Evolutionary conservation across 139 green algal species (phyloP), one percentile per base, ranked within the genome.

Genomic region (Nannochloris sp.): DNA sequence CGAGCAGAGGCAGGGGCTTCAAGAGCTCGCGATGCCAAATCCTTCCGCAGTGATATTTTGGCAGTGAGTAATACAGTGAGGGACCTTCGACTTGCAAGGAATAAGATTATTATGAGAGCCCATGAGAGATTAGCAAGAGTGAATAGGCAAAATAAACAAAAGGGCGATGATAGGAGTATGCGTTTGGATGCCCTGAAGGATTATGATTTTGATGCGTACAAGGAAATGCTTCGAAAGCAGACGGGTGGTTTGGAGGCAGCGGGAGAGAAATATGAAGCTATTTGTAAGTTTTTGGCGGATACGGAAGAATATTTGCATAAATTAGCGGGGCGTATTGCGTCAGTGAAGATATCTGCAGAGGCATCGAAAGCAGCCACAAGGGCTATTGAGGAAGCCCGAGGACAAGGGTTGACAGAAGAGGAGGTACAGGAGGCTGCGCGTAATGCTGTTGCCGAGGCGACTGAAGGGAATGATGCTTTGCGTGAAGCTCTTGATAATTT

Each of bases 161-260:
- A 74, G 48, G 78, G 70, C 16, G 75, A 80, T 60, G 72, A 81
- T 56, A 69, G 64, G 7, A 40, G 55, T 10, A 44, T 69, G 36
- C 71, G 83, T 24, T 77, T 90, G 80, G 83, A 85, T 48, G 84
- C 84, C 14, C 70, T 90, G 54, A 90, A 90, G 68, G 88, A 85
- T 19, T 90, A 98, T 68, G 90, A 98, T 73, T 89, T 97, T 70
- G 92, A 96, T 70, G 84, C 85, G 15, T 98, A 98, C 78, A 80
- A 93, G 72, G 84, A 90, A 67, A 72, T 98, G 77, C 78, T 98
- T 57, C 65, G 66, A 16, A 61, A 56, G 15, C 49, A 64, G 14
- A 58, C 61, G 10, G 66, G 53, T 6, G 49, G 15, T 34, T 40
- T 14, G 11, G 58, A 57, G 4, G 63, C 44, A 14, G 27, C 43